Evolutionary conservation across 352 stramenopile genomes (phyloP).

Genomic region (Globisporangium solare): DNA sequence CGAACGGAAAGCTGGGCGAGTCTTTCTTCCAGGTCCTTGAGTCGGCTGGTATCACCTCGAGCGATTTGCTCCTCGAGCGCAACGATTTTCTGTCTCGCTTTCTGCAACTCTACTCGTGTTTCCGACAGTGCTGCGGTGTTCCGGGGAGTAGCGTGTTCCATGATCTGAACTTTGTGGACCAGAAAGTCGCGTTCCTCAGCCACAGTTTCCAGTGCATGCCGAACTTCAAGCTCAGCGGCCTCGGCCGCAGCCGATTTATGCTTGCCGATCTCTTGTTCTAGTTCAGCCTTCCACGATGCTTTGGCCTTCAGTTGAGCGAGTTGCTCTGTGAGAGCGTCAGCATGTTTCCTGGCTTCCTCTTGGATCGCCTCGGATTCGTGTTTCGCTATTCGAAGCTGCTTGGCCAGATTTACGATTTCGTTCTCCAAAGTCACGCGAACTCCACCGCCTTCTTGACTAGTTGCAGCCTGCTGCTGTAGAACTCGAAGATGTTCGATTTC

Average conservation of each 20-base stretch:
- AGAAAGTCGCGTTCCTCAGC: constrained; percentile 22
- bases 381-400: constrained; percentile 6
- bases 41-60: constrained; percentile 17
- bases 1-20: constrained; percentile 21
- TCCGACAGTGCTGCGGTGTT: constrained; percentile 20
- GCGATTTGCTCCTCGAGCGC: constrained; percentile 40
- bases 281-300: neutral
- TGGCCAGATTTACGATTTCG: neutral
- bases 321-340: neutral
- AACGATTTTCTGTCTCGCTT: constrained; percentile 44
- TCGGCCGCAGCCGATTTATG: constrained; percentile 11
- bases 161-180: constrained; percentile 13
- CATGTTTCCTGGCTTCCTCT: neutral
- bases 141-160: constrained; percentile 12
- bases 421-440: neutral
- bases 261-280: constrained; percentile 7
- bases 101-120: constrained; percentile 43
- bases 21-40: constrained; percentile 39
- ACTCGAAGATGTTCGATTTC: constrained; percentile 1
- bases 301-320: neutral
- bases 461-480: constrained; percentile 1
- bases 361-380: neutral
- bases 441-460: neutral
- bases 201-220: constrained; percentile 12
- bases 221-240: constrained; percentile 9